Percentiles rank a stretch among this genome's conserved stretches.
phyloP scores from a whole-genome alignment of 441 rosid genomes.

The Capsella rubella region DNA sequence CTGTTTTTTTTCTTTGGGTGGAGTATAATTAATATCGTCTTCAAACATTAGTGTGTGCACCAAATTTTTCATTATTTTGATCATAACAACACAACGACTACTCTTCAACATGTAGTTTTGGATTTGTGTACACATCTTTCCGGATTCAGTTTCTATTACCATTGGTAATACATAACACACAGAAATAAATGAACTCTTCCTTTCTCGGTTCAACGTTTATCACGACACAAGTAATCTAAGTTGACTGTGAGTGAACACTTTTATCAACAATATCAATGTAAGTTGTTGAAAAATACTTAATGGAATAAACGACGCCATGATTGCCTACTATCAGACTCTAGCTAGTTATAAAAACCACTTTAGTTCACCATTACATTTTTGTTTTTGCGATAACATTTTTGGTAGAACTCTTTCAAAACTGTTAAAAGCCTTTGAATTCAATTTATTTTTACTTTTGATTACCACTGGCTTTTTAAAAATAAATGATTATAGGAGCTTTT shows the following conservation, averaged over 20 bases:
- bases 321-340: neutral
- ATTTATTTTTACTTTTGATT: neutral
- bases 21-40: no score
- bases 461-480: neutral
- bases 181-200: neutral
- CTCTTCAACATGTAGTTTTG: no score
- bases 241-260: constrained; percentile 1
- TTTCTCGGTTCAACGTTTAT: neutral
- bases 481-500: neutral
- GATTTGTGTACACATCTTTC: no score
- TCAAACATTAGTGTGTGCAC: no score
- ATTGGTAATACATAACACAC: neutral
- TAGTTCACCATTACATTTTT: neutral
- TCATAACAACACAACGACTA: no score
- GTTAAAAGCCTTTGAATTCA: neutral
- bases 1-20: neutral
- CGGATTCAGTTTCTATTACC: neutral
- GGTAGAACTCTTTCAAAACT: neutral
- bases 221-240: neutral
- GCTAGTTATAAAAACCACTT: neutral
- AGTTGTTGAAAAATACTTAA: neutral
- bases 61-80: no score
- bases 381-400: neutral
- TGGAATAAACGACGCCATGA: neutral
- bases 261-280: constrained; percentile 13